phyloP scores from a whole-genome alignment of 2,329 filamentous ascomycete genomes.

The Phyllosticta ampelicida region DNA sequence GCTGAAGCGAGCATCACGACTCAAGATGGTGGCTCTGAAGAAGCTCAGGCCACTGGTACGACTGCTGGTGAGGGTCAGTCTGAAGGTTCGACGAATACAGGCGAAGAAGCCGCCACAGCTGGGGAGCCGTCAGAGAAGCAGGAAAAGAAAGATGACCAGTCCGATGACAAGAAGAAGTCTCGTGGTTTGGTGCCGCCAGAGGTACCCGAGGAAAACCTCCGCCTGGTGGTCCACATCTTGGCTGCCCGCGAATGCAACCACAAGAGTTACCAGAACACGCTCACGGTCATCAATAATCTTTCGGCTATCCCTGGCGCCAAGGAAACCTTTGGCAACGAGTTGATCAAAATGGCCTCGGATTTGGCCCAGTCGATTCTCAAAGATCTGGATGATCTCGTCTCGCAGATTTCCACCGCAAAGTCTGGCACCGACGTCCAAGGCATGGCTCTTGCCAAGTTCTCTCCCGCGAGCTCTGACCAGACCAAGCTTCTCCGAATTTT shows the following conservation, averaged over 20 bases:
- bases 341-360: conserved; percentile 75
- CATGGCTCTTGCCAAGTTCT: conserved; percentile 88
- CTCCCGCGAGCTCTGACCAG: conserved; percentile 89
- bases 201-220: conserved; percentile 80
- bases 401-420: conserved; percentile 75
- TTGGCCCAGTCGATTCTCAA: conserved; percentile 75
- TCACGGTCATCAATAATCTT: conserved; percentile 97
- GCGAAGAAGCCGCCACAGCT: conserved; percentile 17
- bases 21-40: neutral
- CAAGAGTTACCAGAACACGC: conserved; percentile 94
- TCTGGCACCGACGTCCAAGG: conserved; percentile 93
- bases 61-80: conserved; percentile 16
- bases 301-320: conserved; percentile 87
- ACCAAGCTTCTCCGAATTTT: conserved; percentile 88
- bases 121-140: conserved; percentile 21
- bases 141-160: conserved; percentile 30
- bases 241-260: conserved; percentile 92
- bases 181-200: conserved; percentile 65
- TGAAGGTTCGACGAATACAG: conserved; percentile 23
- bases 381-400: conserved; percentile 74
- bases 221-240: conserved; percentile 91
- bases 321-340: conserved; percentile 81
- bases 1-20: conserved; percentile 21
- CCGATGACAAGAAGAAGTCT: conserved; percentile 50
- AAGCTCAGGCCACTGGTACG: conserved; percentile 12